Base-by-base conservation (phyloP, 495 filamentous ascomycete species). In the Choiromyces venosus region DNA sequence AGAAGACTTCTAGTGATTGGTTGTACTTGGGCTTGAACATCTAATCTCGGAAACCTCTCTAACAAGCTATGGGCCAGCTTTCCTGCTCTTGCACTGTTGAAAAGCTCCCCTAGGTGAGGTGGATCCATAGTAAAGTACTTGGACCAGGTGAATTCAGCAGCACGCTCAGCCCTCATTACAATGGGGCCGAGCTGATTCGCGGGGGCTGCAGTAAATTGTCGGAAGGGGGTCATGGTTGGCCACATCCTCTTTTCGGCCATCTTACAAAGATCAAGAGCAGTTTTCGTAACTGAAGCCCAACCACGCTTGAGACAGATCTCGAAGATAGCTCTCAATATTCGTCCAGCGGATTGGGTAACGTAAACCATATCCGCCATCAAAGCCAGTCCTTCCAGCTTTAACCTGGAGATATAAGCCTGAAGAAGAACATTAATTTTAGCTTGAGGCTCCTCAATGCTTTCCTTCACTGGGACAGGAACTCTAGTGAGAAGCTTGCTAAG, bases 241-340 rank as follows among this genome's bases (percentile, higher is more conserved):
- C 95, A 99, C 95, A 98, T 98, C 36, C 96, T 86, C 86, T 96
- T 96, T 85, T 99, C 95, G 2, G 94, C 94, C 94, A 96, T 98
- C 84, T 99, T 99, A 84, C 95, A 99, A 52, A 99, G 86, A 77
- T 97, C 92, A 40, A 99, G 86, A 7, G 96, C 93, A 73, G 90
- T 91, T 84, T 94, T 97, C 12, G 95, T 91, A 18, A 98, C 96
- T 19, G 90, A 92, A 10, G 96, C 87, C 95, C 94, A 99, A 25
- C 94, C 94, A 82, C 97, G 97, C 85, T 93, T 97, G 68, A 99
- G 83, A 37, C 90, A 91, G 64, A 99, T 97, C 82, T 99, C 95
- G 77, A 98, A 99, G 36, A 99, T 91, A 0, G 96, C 95, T 21
- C 95, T 89, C 38, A 98, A 86, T 75, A 99, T 97, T 85, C 95